phyloP scores from a whole-genome alignment of 371 early-diverging fungal species.

The Blakeslea trispora region DNA sequence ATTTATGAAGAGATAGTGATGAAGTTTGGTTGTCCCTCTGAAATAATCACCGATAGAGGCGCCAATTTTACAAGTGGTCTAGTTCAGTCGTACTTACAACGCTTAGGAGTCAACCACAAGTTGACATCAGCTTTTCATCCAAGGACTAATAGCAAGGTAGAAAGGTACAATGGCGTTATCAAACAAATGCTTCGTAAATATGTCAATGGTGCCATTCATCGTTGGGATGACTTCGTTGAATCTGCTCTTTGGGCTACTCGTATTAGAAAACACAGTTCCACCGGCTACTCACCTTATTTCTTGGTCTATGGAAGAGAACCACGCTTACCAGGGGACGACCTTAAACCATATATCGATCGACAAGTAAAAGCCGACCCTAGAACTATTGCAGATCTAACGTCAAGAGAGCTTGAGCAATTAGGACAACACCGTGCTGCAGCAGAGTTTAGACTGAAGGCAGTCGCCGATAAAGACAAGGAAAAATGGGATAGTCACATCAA shows the following conservation, averaged over 20 bases:
- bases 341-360: not conserved
- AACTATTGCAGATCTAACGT: not conserved
- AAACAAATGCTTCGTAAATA: constrained; percentile 24
- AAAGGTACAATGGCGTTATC: constrained; percentile 15
- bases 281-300: constrained; percentile 11
- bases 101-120: constrained; percentile 6
- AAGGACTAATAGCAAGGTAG: constrained; percentile 24
- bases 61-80: constrained; percentile 15
- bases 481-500: constrained; percentile 3
- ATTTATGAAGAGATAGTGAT: no score
- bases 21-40: constrained; percentile 33
- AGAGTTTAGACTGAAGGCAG: not conserved
- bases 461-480: constrained; percentile 4
- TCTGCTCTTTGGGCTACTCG: constrained; percentile 12
- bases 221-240: constrained; percentile 24
- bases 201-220: constrained; percentile 12
- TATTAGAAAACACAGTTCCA: constrained; percentile 8
- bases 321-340: constrained; percentile 7
- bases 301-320: constrained; percentile 17
- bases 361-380: not conserved
- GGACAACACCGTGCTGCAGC: constrained; percentile 1
- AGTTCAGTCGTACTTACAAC: constrained; percentile 3
- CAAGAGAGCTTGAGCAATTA: not conserved
- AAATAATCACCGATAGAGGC: constrained; percentile 30
- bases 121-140: constrained; percentile 32